Percentiles rank a stretch among this genome's conserved stretches.
These are phyloP conservation scores for Amaranthus cruentus DNA, from an alignment of 148 eudicot genomes.

Conservation along the genomic window DNA sequence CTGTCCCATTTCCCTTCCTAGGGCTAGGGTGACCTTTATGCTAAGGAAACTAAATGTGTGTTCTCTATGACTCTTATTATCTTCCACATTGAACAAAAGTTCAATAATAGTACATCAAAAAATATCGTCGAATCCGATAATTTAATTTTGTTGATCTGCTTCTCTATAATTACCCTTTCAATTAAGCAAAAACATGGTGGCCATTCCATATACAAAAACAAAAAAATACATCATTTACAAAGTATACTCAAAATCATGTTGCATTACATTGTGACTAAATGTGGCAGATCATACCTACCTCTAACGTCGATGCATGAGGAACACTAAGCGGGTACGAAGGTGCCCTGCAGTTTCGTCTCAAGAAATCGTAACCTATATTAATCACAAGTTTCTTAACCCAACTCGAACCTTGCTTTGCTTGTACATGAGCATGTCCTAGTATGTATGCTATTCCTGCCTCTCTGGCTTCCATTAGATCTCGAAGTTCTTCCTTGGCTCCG, in stretches of 20 bases:
- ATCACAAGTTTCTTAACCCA: slow-evolving; percentile 64
- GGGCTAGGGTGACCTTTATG: not conserved
- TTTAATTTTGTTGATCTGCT: no score
- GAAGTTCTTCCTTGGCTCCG: slow-evolving; percentile 50
- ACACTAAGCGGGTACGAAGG: slow-evolving; percentile 60
- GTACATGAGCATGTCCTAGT: slow-evolving; percentile 76
- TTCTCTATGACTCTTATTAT: not conserved
- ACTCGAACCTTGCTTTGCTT: slow-evolving; percentile 79
- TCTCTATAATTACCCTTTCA: not conserved
- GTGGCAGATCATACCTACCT: slow-evolving; percentile 90
- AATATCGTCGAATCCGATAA: not conserved
- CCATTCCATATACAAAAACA: slow-evolving; percentile 23
- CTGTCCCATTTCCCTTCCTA: no score
- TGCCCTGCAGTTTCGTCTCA: slow-evolving; percentile 77
- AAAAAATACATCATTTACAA: slow-evolving; percentile 35
- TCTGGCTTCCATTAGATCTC: slow-evolving; percentile 83
- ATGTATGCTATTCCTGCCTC: slow-evolving; percentile 88
- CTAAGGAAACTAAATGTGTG: not conserved
- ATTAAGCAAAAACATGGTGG: slow-evolving; percentile 6
- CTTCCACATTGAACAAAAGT: slow-evolving; percentile 4
- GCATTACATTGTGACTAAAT: slow-evolving; percentile 30
- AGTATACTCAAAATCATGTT: slow-evolving; percentile 14
- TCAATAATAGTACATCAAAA: not conserved
- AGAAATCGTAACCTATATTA: slow-evolving; percentile 73
- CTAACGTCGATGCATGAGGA: slow-evolving; percentile 91